phyloP scores from a whole-genome alignment of 257 asterid species.

The Ajuga chamaepitys region DNA sequence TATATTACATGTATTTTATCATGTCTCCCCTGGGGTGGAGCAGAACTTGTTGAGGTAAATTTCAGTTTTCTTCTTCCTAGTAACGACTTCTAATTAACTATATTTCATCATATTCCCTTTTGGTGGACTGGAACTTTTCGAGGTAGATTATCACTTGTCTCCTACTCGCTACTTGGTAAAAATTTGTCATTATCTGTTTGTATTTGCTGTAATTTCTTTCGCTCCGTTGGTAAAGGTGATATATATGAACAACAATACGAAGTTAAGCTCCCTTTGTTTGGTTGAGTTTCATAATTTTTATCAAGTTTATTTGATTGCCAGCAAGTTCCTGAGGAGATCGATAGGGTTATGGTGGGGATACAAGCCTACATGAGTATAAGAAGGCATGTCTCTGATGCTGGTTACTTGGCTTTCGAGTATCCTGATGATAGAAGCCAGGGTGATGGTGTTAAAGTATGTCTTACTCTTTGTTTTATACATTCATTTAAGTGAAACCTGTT shows the following conservation, averaged over 20 bases:
- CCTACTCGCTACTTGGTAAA: neutral
- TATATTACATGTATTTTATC: constrained; percentile 76
- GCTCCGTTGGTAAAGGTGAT: constrained; percentile 4
- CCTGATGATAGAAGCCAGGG: constrained; percentile 43
- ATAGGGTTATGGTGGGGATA: constrained; percentile 86
- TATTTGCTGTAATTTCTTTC: neutral
- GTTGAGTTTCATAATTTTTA: constrained; percentile 13
- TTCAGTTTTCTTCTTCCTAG: neutral
- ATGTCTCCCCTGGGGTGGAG: constrained; percentile 99
- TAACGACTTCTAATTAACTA: neutral
- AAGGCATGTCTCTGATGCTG: constrained; percentile 69
- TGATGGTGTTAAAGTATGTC: constrained; percentile 57
- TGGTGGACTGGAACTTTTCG: constrained; percentile 96
- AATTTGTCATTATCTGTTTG: neutral
- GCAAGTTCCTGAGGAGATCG: constrained; percentile 99
- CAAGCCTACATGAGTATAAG: constrained; percentile 95
- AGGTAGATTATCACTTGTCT: constrained; percentile 39
- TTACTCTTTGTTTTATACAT: neutral
- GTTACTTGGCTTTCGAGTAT: constrained; percentile 62
- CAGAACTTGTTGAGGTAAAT: constrained; percentile 86
- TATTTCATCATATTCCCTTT: constrained; percentile 61
- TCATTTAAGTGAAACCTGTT: neutral
- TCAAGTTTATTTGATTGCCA: constrained; percentile 29
- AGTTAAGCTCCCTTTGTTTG: constrained; percentile 3
- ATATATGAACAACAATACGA: neutral